A percentile compares a stretch with the other conserved stretches of the same genome.
Conservation (phyloP, 164 flowering plant genomes). For the Vitis labrusca region DNA sequence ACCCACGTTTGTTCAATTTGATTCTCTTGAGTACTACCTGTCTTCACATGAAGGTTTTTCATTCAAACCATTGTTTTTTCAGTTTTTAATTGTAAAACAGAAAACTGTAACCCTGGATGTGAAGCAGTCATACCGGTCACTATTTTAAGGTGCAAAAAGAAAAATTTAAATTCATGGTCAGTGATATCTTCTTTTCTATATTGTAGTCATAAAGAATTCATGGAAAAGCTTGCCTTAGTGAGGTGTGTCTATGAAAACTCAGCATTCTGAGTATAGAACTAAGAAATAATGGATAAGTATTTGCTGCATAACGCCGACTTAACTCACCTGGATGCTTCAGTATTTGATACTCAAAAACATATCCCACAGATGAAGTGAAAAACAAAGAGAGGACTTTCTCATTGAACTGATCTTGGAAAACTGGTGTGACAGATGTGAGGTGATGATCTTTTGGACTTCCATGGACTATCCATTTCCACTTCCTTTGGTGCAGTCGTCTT, state of each 20-base stretch:
- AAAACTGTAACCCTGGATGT: too few species aligned
- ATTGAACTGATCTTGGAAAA: constrained; percentile 37
- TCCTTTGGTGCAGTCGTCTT: constrained; percentile 68
- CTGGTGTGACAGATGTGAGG: constrained; percentile 60
- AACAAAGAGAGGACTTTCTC: constrained; percentile 48
- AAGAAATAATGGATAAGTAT: too few species aligned
- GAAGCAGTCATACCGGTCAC: too few species aligned
- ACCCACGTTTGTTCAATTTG: constrained; percentile 52
- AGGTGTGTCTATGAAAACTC: too few species aligned
- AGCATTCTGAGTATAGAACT: too few species aligned
- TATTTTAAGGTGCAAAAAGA: too few species aligned
- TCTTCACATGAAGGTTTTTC: constrained; percentile 19
- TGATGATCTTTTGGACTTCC: constrained; percentile 59
- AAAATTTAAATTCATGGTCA: too few species aligned
- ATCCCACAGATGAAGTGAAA: constrained; percentile 66
- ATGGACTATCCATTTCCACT: constrained; percentile 87
- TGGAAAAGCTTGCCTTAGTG: too few species aligned
- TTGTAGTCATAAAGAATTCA: too few species aligned
- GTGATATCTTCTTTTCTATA: too few species aligned
- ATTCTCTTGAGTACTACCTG: constrained; percentile 48
- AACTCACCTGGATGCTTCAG: constrained; percentile 53
- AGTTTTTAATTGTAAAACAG: background rate
- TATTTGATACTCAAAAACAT: constrained; percentile 55
- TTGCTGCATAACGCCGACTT: too few species aligned
- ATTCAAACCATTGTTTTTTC: background rate